phyloP scores from a whole-genome alignment of 139 green algal species.

The Tetraselmis striata region DNA sequence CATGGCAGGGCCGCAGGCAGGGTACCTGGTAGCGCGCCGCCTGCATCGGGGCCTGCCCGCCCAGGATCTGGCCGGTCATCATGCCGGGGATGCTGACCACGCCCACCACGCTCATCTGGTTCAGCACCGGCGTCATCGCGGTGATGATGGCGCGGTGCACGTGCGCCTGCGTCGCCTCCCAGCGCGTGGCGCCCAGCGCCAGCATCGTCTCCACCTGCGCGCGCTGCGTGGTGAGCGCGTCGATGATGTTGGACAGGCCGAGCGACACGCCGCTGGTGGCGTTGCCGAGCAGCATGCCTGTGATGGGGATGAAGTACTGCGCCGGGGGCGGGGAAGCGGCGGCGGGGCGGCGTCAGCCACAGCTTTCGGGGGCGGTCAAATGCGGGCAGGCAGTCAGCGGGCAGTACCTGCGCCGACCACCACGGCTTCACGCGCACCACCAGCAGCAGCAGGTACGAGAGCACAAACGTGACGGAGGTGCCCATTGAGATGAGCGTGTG shows the following conservation, averaged over 20 bases:
- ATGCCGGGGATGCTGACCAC: conserved; percentile 18
- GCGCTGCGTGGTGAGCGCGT: background rate
- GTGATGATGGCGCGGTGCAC: background rate
- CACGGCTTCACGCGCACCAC: background rate
- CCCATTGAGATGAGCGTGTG: background rate
- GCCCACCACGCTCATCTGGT: conserved; percentile 13
- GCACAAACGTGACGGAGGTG: background rate
- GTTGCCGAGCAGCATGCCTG: conserved; percentile 16
- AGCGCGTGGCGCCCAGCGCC: background rate
- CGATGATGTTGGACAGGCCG: background rate
- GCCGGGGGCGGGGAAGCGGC: too few relatives aligned
- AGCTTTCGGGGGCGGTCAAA: too few relatives aligned
- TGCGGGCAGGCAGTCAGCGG: too few relatives aligned
- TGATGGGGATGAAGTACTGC: conserved; percentile 4
- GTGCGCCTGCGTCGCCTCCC: background rate
- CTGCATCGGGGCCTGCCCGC: conserved; percentile 6
- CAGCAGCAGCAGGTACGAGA: background rate
- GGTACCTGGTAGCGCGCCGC: conserved; percentile 3
- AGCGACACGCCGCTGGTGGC: conserved; percentile 6
- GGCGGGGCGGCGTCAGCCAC: too few relatives aligned
- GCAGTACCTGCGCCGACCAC: background rate
- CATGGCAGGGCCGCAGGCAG: too few relatives aligned
- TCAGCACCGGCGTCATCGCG: conserved; percentile 8
- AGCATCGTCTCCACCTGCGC: conserved; percentile 14
- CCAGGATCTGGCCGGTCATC: conserved; percentile 21